Percentiles rank a stretch among this genome's conserved stretches.
These are phyloP conservation scores for Ceratocystis destructans DNA, from an alignment of 2,329 filamentous ascomycete species.

Conservation along the genomic window DNA sequence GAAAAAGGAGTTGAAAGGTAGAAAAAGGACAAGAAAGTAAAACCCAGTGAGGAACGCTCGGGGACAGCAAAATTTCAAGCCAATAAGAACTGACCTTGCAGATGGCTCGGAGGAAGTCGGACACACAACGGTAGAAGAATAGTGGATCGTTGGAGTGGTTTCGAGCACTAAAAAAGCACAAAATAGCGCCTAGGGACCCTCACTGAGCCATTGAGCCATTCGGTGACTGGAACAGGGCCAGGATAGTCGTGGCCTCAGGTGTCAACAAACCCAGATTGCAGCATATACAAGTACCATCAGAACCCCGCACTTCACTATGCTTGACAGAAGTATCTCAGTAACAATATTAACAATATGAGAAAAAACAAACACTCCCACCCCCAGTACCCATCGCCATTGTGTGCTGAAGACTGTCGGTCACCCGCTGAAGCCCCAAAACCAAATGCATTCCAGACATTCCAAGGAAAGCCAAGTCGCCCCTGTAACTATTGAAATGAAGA, in stretches of 20 bases:
- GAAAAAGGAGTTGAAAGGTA: conserved; percentile 20
- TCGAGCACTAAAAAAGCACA: conserved; percentile 14
- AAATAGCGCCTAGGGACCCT: conserved; percentile 11
- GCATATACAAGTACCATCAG: conserved; percentile 15
- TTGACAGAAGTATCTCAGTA: conserved; percentile 16
- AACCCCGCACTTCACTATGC: conserved; percentile 18
- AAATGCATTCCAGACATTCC: not conserved
- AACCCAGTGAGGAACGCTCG: conserved; percentile 20
- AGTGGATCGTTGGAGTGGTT: conserved; percentile 18
- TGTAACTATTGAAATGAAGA: too few species aligned
- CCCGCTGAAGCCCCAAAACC: not conserved
- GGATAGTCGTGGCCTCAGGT: conserved; percentile 19
- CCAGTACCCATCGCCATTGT: conserved; percentile 8
- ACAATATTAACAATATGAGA: not conserved
- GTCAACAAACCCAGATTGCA: conserved; percentile 13
- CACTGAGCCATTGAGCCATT: not conserved
- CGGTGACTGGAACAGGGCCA: not conserved
- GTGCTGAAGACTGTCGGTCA: conserved; percentile 1
- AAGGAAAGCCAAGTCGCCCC: not conserved
- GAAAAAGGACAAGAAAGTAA: conserved; percentile 19
- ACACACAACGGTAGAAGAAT: conserved; percentile 19
- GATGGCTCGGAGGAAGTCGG: conserved; percentile 20
- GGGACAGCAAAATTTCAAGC: conserved; percentile 20
- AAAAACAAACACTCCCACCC: too few species aligned
- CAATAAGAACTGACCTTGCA: conserved; percentile 19